Base-by-base conservation (phyloP, 257 asterid genomes). In the Forsythia suspensa region DNA sequence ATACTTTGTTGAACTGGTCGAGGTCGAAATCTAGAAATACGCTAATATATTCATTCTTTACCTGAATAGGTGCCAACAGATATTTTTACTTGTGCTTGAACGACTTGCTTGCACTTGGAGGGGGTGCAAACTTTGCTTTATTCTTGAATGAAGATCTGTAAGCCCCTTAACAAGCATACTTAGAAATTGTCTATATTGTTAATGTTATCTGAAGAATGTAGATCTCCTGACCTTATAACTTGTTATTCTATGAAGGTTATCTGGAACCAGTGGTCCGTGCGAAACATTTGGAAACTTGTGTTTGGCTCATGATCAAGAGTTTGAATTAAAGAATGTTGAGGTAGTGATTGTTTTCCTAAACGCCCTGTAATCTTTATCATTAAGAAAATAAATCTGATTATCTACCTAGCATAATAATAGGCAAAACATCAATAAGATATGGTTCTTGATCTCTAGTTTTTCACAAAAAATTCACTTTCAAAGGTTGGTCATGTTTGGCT, bases 251-350 rank as follows among this genome's bases (percentile, higher is more conserved):
- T 72, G 41, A 78, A 95, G 99, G 85, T 89, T 95, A 86, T 84
- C 85, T 9, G 99, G 99, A 79, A 87, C 90, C 61, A 95, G 97
- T 82, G 98, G 99, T 59, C 92, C 96, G 46, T 91, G 96, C 76
- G 99, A 95, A 80, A 95, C 99, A 81, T 95, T 91, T 83, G 99
- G 99, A 76, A 95, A 90, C 88, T 63, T 81, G 51, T 91, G 98
- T 78, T 87, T 95, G 87, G 98, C 98, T 73, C 91, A 92, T 86
- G 92, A 93, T 67, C 87, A 87, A 46, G 99, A 92, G 80, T 95
- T 95, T 80, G 96, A 92, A 69, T 48, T 89, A 79, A 93, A 84
- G 92, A 87, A 92, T 82, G 94, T 95, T 24, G 99, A 95, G 99
- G 99, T 92, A 81, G 38, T 81, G 63, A 6, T 40, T 11, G 3